Base-by-base conservation (phyloP, 2,329 filamentous ascomycete genomes). In the Chaetomium strumarium region DNA sequence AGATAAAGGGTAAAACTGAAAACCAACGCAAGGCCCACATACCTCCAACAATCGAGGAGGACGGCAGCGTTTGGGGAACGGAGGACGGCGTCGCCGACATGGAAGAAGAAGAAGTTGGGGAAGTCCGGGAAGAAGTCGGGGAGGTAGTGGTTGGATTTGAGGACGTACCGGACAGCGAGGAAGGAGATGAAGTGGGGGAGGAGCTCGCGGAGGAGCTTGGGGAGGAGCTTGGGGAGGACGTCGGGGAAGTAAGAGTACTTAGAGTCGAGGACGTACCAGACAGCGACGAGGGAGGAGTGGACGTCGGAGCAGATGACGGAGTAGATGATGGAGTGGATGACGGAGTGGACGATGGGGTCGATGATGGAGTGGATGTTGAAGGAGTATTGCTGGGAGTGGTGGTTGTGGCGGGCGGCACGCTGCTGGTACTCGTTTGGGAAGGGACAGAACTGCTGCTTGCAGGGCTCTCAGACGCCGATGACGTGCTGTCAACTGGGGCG, bases 91-190 rank as follows among this genome's bases (percentile, higher is more conserved):
- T 31, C 36, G n/a, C 51, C n/a, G 17, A 13, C 30, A 13, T 19
- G 33, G 46, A 40, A 45, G 39, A 50, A 55, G 56, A 56, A 36
- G 24, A 24, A 24, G 24, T 24, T 24, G 24, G 24, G 24, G 58
- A 54, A 64, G 63, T 56, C 62, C 65, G 61, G 38, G 61, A 60
- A 52, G 67, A 60, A 51, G 68, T 66, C 24, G 24, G 24, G 24
- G 33, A n/a, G 43, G 63, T 62, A 33, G 58, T 46, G 53, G 60
- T 55, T 39, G 47, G 42, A 46, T 44, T 60, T 29, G 61, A 53
- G 31, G 62, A 70, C 64, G 60, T 65, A 67, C 62, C 67, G 62
- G 62, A 57, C 56, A 59, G 56, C 60, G 62, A 55, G 39, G 47
- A 43, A 10, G 56, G 47, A 13, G 55, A 33, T 24, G 17, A 11